phyloP scores from a whole-genome alignment of 139 green algal genomes.

The Astrephomene gubernaculifera region DNA sequence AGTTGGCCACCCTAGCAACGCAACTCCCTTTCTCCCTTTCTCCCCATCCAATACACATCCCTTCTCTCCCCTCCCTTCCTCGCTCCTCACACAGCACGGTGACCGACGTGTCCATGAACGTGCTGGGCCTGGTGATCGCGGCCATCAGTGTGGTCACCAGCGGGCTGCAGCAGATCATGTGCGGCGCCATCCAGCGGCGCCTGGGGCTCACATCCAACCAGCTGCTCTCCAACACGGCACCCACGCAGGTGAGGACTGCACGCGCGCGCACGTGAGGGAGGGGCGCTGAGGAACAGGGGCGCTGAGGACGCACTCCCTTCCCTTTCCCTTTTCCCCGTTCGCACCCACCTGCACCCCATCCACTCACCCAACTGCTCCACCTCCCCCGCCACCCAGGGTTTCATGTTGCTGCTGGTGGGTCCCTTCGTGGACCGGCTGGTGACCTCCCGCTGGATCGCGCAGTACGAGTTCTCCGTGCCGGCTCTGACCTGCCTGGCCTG shows the following conservation, averaged over 20 bases:
- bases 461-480: constrained; percentile 70
- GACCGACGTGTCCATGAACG: constrained; percentile 78
- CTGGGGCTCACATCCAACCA: constrained; percentile 83
- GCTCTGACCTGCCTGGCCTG: constrained; percentile 64
- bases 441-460: constrained; percentile 65
- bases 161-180: constrained; percentile 95
- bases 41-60: not conserved
- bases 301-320: too few species aligned
- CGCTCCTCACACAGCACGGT: constrained; percentile 73
- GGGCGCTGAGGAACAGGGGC: too few species aligned
- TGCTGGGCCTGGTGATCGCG: constrained; percentile 82
- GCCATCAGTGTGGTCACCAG: constrained; percentile 84
- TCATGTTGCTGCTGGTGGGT: constrained; percentile 76
- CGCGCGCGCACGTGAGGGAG: too few species aligned
- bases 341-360: not conserved
- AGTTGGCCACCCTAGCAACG: too few species aligned
- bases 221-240: constrained; percentile 89
- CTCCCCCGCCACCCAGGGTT: constrained; percentile 57
- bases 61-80: not conserved
- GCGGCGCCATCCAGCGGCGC: constrained; percentile 87
- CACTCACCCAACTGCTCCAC: not conserved
- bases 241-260: constrained; percentile 79
- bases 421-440: constrained; percentile 84
- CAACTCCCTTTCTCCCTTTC: too few species aligned
- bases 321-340: too few species aligned